phyloP scores from a whole-genome alignment of 2,329 filamentous ascomycete species.

The Exophiala aquamarina region DNA sequence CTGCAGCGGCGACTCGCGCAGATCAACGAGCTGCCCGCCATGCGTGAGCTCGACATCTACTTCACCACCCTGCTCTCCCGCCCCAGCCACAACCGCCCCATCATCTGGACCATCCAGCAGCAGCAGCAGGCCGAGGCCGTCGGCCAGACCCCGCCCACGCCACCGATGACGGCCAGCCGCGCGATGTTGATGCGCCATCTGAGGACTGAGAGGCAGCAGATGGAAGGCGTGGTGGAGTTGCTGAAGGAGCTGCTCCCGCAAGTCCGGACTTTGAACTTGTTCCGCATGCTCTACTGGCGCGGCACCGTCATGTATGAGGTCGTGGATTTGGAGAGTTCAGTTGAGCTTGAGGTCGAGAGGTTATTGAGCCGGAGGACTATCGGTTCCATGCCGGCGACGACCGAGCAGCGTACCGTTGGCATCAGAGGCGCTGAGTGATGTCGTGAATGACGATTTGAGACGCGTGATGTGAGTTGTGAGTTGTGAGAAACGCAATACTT shows the following conservation, averaged over 20 bases:
- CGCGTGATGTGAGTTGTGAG: too few species aligned
- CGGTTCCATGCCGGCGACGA: background rate
- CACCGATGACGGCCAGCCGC: background rate
- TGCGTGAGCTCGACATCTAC: background rate
- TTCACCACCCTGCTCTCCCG: background rate
- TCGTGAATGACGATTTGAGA: too few species aligned
- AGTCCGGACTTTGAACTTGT: background rate
- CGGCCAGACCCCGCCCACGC: background rate
- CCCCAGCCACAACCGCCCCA: slow-evolving; percentile 2
- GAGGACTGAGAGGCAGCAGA: background rate
- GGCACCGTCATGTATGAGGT: background rate
- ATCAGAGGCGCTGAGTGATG: too few species aligned
- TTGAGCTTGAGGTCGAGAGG: background rate
- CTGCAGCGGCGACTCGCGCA: background rate
- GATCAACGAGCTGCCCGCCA: background rate
- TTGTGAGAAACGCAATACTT: too few species aligned
- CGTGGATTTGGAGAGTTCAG: background rate
- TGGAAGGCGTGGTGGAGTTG: background rate
- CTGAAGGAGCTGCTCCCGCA: background rate
- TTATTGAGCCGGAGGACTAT: slow-evolving; percentile 1
- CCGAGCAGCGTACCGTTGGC: too few species aligned
- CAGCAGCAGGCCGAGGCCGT: background rate
- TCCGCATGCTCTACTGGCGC: slow-evolving; percentile 1
- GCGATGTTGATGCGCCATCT: slow-evolving; percentile 1
- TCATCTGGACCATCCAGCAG: background rate